phyloP scores from a whole-genome alignment of 1,284 basidiomycete species.

The Coniferiporia sulphurascens region DNA sequence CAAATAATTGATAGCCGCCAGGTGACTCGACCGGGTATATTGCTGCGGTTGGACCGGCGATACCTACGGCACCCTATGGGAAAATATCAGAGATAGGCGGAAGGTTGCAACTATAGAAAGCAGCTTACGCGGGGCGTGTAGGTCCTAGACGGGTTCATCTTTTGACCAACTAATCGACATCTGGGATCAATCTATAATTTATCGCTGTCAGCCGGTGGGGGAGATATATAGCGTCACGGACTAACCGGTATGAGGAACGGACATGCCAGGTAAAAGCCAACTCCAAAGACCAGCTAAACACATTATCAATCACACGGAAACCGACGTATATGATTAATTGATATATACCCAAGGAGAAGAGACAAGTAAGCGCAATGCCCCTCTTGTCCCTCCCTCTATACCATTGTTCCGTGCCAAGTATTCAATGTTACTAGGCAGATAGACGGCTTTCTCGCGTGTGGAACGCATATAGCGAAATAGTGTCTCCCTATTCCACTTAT shows the following conservation, averaged over 20 bases:
- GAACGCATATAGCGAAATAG: slow-evolving; percentile 53
- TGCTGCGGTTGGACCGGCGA: slow-evolving; percentile 54
- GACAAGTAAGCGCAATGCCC: slow-evolving; percentile 42
- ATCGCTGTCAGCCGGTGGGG: not conserved
- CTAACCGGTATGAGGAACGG: slow-evolving; percentile 56
- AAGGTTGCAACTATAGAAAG: not conserved
- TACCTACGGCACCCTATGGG: slow-evolving; percentile 55
- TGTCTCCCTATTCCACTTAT: slow-evolving; percentile 52
- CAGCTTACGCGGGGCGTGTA: slow-evolving; percentile 51
- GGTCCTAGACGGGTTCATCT: slow-evolving; percentile 62
- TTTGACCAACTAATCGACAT: slow-evolving; percentile 54
- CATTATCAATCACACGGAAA: not conserved
- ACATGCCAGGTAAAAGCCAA: slow-evolving; percentile 59
- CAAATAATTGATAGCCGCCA: slow-evolving; percentile 63
- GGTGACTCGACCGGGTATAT: slow-evolving; percentile 67
- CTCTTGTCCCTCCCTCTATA: slow-evolving; percentile 40
- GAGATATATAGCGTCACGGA: not conserved
- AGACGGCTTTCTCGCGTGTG: slow-evolving; percentile 52
- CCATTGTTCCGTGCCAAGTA: slow-evolving; percentile 67
- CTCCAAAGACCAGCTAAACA: slow-evolving; percentile 50
- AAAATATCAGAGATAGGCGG: not conserved
- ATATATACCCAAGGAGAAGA: slow-evolving; percentile 44
- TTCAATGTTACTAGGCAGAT: slow-evolving; percentile 64
- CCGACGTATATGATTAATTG: not conserved
- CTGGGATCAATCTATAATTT: slow-evolving; percentile 52